Conservation (phyloP, 208 protist species). For the Acanthamoeba royreba region DNA sequence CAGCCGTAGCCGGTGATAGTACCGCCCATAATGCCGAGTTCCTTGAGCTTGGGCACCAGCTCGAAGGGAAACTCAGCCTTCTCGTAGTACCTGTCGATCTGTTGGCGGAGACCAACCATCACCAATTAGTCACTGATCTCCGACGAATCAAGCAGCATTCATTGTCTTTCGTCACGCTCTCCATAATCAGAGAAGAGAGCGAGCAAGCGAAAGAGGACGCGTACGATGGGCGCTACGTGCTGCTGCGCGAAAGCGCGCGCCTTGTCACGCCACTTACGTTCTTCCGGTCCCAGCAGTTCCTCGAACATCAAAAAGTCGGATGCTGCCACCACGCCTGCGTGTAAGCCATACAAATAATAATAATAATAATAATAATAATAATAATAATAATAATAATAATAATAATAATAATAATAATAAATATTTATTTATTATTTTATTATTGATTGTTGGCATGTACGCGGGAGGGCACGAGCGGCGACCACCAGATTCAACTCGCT, state of each 20-base stretch:
- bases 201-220: neutral
- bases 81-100: slow-evolving; percentile 63
- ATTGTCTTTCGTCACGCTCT: no score
- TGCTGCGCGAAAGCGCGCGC: neutral
- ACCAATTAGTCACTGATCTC: no score
- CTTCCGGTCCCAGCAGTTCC: neutral
- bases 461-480: no score
- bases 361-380: neutral
- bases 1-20: slow-evolving; percentile 54
- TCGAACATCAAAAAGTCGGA: neutral
- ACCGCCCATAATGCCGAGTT: slow-evolving; percentile 39
- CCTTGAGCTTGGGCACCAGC: slow-evolving; percentile 34
- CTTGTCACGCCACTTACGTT: neutral
- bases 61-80: slow-evolving; percentile 57
- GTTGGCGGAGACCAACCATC: no score
- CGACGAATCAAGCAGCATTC: no score
- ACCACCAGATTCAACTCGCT: no score
- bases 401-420: neutral
- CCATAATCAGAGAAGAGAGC: no score
- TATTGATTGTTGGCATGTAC: no score
- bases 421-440: neutral
- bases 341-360: neutral
- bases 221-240: neutral
- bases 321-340: neutral
- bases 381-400: neutral